Evolutionary conservation across 163 green algal genomes (phyloP).

Genomic region (Volvox carteri): DNA sequence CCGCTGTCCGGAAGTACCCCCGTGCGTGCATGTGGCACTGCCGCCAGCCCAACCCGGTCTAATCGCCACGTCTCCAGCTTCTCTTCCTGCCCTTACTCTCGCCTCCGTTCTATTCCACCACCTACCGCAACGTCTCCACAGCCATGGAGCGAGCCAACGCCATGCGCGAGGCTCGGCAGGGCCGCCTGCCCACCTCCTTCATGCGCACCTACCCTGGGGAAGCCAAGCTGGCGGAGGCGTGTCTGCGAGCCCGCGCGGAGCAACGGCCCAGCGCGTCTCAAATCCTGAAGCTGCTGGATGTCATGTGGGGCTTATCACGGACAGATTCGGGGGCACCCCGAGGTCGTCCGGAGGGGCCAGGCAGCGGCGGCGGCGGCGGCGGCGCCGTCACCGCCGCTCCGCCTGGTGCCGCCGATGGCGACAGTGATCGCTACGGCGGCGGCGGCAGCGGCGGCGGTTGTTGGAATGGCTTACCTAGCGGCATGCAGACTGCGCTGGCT

Average conservation of each 20-base stretch:
- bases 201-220: background rate
- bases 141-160: slow-evolving; percentile 52
- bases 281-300: slow-evolving; percentile 12
- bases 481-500: too few species aligned
- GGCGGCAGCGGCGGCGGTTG: too few species aligned
- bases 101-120: too few species aligned
- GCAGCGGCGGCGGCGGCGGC: background rate
- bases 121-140: too few species aligned
- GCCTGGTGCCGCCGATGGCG: background rate
- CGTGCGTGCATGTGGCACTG: too few species aligned
- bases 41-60: too few species aligned
- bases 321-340: too few species aligned
- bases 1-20: too few species aligned
- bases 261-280: slow-evolving; percentile 21
- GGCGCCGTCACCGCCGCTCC: background rate
- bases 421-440: background rate
- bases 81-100: too few species aligned
- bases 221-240: slow-evolving; percentile 14
- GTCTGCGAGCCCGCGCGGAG: background rate
- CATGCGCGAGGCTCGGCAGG: slow-evolving; percentile 41
- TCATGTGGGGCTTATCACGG: slow-evolving; percentile 17
- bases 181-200: slow-evolving; percentile 32
- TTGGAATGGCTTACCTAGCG: too few species aligned
- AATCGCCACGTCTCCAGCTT: too few species aligned
- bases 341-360: background rate